Percentiles rank a stretch among this genome's conserved stretches.
phyloP scores from a whole-genome alignment of 129 eudicot genomes.

The Apium graveolens region DNA sequence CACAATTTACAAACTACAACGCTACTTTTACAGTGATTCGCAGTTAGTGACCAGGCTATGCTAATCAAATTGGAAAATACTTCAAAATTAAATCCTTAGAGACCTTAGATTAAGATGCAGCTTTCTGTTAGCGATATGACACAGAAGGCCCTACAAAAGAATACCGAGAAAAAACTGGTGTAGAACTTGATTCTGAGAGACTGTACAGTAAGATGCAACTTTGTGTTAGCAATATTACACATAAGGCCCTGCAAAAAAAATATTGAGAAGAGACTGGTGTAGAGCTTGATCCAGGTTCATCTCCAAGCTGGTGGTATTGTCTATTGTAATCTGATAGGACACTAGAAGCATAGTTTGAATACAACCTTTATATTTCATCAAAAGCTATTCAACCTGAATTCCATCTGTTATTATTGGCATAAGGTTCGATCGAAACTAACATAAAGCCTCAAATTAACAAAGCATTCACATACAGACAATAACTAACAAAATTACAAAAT shows the following conservation, averaged over 20 bases:
- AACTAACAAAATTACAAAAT: too few species aligned
- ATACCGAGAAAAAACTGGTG: too few species aligned
- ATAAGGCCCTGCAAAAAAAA: constrained; percentile 9
- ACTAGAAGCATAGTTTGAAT: too few species aligned
- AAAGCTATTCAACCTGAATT: background rate
- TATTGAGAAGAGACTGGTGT: constrained; percentile 1
- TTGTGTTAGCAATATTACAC: too few species aligned
- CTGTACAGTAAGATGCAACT: too few species aligned
- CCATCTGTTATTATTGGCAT: background rate
- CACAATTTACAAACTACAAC: background rate
- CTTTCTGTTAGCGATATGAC: background rate
- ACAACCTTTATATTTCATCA: too few species aligned
- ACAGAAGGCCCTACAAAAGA: too few species aligned
- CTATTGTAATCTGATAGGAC: background rate
- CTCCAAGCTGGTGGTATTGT: background rate
- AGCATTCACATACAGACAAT: too few species aligned
- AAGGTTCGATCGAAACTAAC: background rate
- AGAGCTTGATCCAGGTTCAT: constrained; percentile 1
- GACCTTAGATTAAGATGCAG: background rate
- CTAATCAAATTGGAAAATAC: background rate
- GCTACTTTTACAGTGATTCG: background rate
- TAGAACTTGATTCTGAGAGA: too few species aligned
- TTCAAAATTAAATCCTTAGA: background rate
- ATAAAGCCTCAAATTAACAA: too few species aligned
- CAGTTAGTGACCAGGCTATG: background rate